These are phyloP conservation scores for Hypholoma sublateritium DNA, from an alignment of 768 basidiomycete species.

Conservation along the genomic window DNA sequence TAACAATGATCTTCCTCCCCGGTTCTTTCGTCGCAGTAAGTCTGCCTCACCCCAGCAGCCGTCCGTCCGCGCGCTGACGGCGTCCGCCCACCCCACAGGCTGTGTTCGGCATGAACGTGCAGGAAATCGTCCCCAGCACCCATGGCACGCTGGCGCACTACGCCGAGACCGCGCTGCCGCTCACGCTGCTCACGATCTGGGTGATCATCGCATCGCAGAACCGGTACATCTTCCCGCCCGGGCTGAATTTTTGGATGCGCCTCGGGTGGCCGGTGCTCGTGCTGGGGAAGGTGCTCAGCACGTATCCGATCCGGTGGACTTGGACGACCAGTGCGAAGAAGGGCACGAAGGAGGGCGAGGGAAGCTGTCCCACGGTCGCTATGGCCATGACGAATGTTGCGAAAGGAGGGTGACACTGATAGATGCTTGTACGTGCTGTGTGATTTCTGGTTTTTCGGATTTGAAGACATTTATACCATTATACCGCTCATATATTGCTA, in stretches of 20 bases:
- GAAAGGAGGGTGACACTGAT: no score
- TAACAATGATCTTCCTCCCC: constrained; percentile 56
- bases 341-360: neutral
- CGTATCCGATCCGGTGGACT: neutral
- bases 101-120: constrained; percentile 40
- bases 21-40: constrained; percentile 41
- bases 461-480: no score
- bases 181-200: constrained; percentile 56
- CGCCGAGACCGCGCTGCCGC: constrained; percentile 37
- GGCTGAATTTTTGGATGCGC: constrained; percentile 27
- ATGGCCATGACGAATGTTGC: no score
- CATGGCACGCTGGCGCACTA: constrained; percentile 43
- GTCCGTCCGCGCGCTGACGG: neutral
- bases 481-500: no score
- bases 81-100: constrained; percentile 17
- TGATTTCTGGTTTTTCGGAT: no score
- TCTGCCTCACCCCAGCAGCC: neutral
- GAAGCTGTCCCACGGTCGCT: no score
- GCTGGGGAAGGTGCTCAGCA: neutral
- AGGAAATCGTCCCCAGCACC: constrained; percentile 36
- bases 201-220: constrained; percentile 54
- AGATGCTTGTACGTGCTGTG: no score
- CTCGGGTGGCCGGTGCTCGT: constrained; percentile 36
- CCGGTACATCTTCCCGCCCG: constrained; percentile 31
- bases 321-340: neutral